phyloP scores from a whole-genome alignment of 306 rosid genomes.

The Fragaria nilgerrensis region DNA sequence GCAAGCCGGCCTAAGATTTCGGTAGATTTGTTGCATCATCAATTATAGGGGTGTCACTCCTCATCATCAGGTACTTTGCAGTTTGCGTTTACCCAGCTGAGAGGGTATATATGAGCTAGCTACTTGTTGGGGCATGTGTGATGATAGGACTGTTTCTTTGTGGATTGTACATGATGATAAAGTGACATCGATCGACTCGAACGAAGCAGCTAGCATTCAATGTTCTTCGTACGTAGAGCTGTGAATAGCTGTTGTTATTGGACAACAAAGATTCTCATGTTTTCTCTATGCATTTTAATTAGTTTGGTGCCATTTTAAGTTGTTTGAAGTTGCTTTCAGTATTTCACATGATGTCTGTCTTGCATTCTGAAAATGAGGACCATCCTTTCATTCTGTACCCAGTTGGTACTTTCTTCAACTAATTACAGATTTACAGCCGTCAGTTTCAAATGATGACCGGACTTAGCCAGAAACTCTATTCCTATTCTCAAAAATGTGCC shows the following conservation, averaged over 20 bases:
- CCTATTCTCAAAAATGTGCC: neutral
- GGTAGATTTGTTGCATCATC: neutral
- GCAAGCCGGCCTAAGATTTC: neutral
- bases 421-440: neutral
- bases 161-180: neutral
- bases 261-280: neutral
- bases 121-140: neutral
- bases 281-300: neutral
- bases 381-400: neutral
- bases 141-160: neutral
- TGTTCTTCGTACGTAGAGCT: neutral
- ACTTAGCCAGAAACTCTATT: neutral
- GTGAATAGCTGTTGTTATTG: neutral
- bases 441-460: neutral
- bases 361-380: neutral
- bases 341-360: neutral
- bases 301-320: neutral
- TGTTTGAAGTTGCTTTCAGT: neutral
- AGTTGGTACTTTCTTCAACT: neutral
- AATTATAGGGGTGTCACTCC: neutral
- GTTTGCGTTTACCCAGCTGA: neutral
- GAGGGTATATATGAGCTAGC: neutral
- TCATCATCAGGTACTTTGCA: neutral
- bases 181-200: neutral
- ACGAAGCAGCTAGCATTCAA: neutral